phyloP scores from a whole-genome alignment of 2,329 filamentous ascomycete genomes.

The Curvularia eragrostidis region DNA sequence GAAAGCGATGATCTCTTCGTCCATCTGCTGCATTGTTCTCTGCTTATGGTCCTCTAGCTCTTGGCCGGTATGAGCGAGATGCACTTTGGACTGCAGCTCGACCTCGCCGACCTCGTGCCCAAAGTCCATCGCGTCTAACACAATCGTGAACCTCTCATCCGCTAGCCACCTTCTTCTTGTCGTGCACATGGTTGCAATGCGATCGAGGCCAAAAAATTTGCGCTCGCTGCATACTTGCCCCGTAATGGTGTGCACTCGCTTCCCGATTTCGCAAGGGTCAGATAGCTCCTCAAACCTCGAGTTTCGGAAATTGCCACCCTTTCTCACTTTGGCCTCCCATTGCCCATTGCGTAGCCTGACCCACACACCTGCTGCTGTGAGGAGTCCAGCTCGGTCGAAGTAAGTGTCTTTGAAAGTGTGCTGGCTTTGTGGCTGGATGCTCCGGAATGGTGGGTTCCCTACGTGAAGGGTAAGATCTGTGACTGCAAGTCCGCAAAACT shows the following conservation, averaged over 20 bases:
- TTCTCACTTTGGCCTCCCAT: slow-evolving; percentile 30
- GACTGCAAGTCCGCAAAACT: slow-evolving; percentile 20
- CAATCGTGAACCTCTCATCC: slow-evolving; percentile 25
- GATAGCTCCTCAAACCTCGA: slow-evolving; percentile 37
- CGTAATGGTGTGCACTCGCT: slow-evolving; percentile 9
- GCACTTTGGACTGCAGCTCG: slow-evolving; percentile 35
- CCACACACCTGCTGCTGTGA: slow-evolving; percentile 34
- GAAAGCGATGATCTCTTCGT: slow-evolving; percentile 17
- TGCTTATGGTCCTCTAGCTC: slow-evolving; percentile 14
- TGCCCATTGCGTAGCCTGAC: slow-evolving; percentile 26
- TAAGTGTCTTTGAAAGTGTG: slow-evolving; percentile 34
- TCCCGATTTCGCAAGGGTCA: slow-evolving; percentile 21
- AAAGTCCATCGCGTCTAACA: slow-evolving; percentile 30
- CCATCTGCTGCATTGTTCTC: slow-evolving; percentile 19
- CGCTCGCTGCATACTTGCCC: not conserved
- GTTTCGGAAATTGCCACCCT: slow-evolving; percentile 28
- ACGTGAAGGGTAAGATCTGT: slow-evolving; percentile 10
- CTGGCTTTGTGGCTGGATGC: slow-evolving; percentile 14
- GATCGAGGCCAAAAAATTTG: slow-evolving; percentile 15
- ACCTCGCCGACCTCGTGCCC: slow-evolving; percentile 46
- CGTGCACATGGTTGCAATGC: slow-evolving; percentile 32
- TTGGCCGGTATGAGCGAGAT: slow-evolving; percentile 6
- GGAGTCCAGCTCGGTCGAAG: slow-evolving; percentile 30
- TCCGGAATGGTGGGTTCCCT: slow-evolving; percentile 16
- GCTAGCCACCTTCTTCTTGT: slow-evolving; percentile 35